Percentiles rank a stretch among this genome's conserved stretches.
These are phyloP conservation scores for Rhypophila decipiens DNA, from an alignment of 495 filamentous ascomycete genomes.

Conservation along the genomic window DNA sequence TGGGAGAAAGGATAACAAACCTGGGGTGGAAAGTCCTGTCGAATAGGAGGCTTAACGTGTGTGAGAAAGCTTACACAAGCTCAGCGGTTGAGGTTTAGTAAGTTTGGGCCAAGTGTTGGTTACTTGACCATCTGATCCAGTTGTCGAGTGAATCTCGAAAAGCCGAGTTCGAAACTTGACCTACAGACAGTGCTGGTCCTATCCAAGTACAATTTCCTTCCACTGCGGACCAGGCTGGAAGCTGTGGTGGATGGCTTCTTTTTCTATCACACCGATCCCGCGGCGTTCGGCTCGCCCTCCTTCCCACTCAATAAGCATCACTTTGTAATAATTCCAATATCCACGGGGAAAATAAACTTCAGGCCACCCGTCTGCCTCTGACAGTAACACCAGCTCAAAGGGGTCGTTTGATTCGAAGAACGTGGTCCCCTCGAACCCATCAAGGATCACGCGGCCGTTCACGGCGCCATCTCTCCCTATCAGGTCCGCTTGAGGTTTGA, in stretches of 20 bases:
- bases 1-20: too few species aligned
- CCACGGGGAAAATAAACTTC: not conserved
- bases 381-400: constrained; percentile 1
- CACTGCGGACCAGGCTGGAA: constrained; percentile 9
- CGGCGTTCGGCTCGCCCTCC: constrained; percentile 9
- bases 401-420: constrained; percentile 4
- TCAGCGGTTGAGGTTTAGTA: too few species aligned
- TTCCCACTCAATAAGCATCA: constrained; percentile 11
- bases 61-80: too few species aligned
- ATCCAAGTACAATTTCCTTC: constrained; percentile 11
- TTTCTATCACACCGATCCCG: constrained; percentile 6
- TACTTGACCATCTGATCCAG: too few species aligned
- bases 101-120: too few species aligned
- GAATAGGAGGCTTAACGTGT: too few species aligned
- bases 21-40: too few species aligned
- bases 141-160: too few species aligned
- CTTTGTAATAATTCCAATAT: not conserved
- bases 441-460: not conserved
- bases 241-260: not conserved
- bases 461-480: not conserved
- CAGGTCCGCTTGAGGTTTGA: not conserved
- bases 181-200: not conserved
- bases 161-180: too few species aligned
- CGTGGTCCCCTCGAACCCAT: constrained; percentile 4
- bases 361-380: not conserved